These are phyloP conservation scores for Carex arenaria DNA, from an alignment of 202 grass and related monocot species.

Conservation along the genomic window DNA sequence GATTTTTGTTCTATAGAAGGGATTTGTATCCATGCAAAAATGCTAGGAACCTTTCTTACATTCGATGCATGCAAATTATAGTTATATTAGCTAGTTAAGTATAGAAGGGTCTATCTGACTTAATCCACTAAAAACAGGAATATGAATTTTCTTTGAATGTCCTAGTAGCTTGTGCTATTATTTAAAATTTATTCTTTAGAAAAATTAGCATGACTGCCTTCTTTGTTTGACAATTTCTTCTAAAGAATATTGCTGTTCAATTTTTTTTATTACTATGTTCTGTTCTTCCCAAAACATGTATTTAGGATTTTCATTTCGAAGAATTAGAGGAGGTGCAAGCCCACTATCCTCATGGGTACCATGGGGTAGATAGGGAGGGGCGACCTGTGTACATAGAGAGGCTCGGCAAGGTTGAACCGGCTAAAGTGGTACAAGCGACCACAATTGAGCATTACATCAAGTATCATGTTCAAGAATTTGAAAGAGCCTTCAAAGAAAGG, in stretches of 20 bases:
- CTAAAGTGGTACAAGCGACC: slow-evolving; percentile 65
- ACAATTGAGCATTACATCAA: slow-evolving; percentile 66
- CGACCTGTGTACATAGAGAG: slow-evolving; percentile 73
- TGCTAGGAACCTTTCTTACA: background rate
- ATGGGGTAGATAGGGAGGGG: slow-evolving; percentile 65
- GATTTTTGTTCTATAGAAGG: background rate
- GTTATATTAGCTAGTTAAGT: background rate
- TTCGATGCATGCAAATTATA: background rate
- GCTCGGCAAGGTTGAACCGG: slow-evolving; percentile 67
- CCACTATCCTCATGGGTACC: slow-evolving; percentile 80
- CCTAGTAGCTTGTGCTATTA: background rate
- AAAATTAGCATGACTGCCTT: background rate
- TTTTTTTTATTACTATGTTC: slow-evolving; percentile 8
- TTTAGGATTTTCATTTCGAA: slow-evolving; percentile 61
- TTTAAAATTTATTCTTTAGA: background rate
- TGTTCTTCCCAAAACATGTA: background rate
- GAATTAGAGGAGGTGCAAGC: slow-evolving; percentile 53
- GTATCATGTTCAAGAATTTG: slow-evolving; percentile 91
- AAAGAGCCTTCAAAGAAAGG: slow-evolving; percentile 61
- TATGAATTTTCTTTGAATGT: background rate
- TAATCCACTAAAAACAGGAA: background rate
- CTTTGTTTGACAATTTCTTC: background rate
- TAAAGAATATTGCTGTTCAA: background rate
- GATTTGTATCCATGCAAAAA: background rate
- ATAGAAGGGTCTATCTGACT: background rate